Percentiles rank a stretch among this genome's conserved stretches.
phyloP scores from a whole-genome alignment of 2,329 filamentous ascomycete species.

The Xylaria sp. region DNA sequence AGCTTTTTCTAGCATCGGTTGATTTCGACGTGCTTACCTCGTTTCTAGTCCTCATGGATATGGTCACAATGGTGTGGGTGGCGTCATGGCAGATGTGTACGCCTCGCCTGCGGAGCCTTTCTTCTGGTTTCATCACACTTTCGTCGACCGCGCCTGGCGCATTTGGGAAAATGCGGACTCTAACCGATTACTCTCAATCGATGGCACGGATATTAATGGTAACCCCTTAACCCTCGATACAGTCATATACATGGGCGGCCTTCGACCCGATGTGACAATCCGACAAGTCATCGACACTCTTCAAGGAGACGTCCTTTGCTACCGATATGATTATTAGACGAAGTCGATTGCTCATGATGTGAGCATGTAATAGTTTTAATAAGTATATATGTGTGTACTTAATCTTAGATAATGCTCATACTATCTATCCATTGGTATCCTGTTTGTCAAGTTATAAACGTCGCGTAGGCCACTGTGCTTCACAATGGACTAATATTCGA shows the following conservation, averaged over 20 bases:
- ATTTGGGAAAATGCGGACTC: constrained; percentile 36
- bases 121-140: constrained; percentile 40
- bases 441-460: neutral
- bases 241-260: constrained; percentile 30
- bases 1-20: neutral
- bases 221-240: constrained; percentile 33
- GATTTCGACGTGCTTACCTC: constrained; percentile 13
- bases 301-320: constrained; percentile 31
- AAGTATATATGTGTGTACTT: neutral
- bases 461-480: no score
- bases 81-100: constrained; percentile 36
- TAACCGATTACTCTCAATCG: constrained; percentile 31
- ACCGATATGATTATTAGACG: constrained; percentile 36
- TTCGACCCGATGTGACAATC: constrained; percentile 33
- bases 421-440: no score
- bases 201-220: constrained; percentile 34
- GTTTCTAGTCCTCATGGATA: constrained; percentile 35
- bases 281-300: constrained; percentile 34
- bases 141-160: constrained; percentile 35
- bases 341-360: neutral
- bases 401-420: neutral
- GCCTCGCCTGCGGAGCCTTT: constrained; percentile 37
- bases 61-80: constrained; percentile 35
- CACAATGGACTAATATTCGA: no score
- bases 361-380: neutral